Conservation (phyloP, 306 rosid species). For the Quercus parvula region DNA sequence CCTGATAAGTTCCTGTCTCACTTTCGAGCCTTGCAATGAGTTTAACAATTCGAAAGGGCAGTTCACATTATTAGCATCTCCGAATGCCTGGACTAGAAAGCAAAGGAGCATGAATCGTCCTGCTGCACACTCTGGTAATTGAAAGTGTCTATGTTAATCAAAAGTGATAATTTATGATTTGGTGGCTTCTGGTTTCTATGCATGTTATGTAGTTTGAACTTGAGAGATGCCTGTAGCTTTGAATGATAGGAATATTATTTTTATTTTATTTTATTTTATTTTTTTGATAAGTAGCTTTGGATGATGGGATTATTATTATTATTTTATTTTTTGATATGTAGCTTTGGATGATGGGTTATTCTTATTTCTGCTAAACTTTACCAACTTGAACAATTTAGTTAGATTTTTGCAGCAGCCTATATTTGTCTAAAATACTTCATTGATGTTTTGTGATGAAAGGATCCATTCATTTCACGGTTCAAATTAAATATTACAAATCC, state of each 20-base stretch:
- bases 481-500: too few relatives aligned
- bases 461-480: too few relatives aligned
- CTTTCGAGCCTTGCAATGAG: constrained; percentile 59
- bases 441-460: too few relatives aligned
- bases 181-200: background rate
- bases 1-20: constrained; percentile 46
- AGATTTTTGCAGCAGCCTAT: background rate
- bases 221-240: background rate
- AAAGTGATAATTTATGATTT: background rate
- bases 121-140: constrained; percentile 47
- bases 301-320: too few relatives aligned
- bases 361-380: too few relatives aligned
- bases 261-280: too few relatives aligned
- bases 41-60: constrained; percentile 36
- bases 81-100: constrained; percentile 34
- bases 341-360: background rate
- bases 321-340: background rate
- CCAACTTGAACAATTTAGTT: too few relatives aligned
- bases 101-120: constrained; percentile 43
- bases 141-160: background rate
- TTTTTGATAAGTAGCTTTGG: too few relatives aligned
- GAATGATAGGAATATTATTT: background rate
- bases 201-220: background rate
- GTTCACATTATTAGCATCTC: constrained; percentile 54
- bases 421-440: background rate